Base-by-base conservation (phyloP, 108 stramenopile genomes). In the Fragilaria radians region DNA sequence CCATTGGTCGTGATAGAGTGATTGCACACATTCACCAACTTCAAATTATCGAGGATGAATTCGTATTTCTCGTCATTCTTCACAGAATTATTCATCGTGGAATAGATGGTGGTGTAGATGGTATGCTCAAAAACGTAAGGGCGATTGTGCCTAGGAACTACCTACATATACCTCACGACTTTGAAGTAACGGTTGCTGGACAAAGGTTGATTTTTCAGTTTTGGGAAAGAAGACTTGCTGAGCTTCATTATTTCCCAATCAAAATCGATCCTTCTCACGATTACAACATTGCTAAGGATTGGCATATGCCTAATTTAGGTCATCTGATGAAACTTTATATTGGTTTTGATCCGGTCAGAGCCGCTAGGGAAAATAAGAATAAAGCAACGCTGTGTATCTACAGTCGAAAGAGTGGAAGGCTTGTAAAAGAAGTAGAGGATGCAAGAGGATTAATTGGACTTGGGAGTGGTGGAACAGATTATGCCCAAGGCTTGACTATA, bases 211-310 rank as follows among this genome's bases (percentile, higher is more conserved):
- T 56, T 9, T 71, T 73, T 42, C 9, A 54, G 9, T 78, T 74
- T 55, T 85, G 84, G 84, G 73, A 77, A n/a, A 72, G 60, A 5
- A 68, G 80, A 9, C 34, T 87, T 32, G 78, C 77, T 2, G 82
- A 83, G 54, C 46, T 87, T 23, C 61, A 74, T 23, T 19, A 45
- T 14, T 82, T 87, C 52, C 62, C 67, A 5, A 54, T 84, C 4
- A 29, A 58, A 14, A 74, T 83, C 42, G 46, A 57, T 50, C 45
- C 45, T 3, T 32, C 49, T 4, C 30, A 61, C 1, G 54, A 48
- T 7, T 68, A 18, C 24, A 31, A 14, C 28, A 61, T 42, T 62
- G 46, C 34, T 19, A 29, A 5, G 59, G 67, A 34, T 68, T 68
- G 23, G 60, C 30, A 34, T 25, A 25, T 36, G 21, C 51, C 34